Percentiles rank a stretch among this genome's conserved stretches.
Conservation (phyloP, 2,329 filamentous ascomycete species). For the Rugonectria rugulosa region DNA sequence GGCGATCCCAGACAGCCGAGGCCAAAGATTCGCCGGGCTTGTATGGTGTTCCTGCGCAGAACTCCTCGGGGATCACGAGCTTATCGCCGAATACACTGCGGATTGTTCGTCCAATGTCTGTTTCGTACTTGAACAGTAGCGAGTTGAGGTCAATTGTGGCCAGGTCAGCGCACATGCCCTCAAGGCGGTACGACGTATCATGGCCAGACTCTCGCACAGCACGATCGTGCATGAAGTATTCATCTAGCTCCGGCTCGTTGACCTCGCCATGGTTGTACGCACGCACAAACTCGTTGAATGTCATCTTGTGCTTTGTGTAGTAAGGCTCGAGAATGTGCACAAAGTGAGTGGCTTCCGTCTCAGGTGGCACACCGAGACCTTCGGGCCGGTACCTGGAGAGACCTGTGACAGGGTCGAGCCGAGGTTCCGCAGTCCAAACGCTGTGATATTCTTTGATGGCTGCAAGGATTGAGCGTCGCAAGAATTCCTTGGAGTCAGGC, state of each 20-base stretch:
- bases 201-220: conserved; percentile 96
- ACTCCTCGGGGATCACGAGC: conserved; percentile 83
- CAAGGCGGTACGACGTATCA: conserved; percentile 93
- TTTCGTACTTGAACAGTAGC: conserved; percentile 95
- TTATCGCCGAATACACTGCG: conserved; percentile 84
- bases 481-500: conserved; percentile 79
- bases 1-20: conserved; percentile 89
- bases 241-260: conserved; percentile 85
- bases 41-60: conserved; percentile 71
- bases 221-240: conserved; percentile 95
- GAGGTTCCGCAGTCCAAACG: conserved; percentile 83
- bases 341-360: conserved; percentile 90
- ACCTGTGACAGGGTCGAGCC: conserved; percentile 78
- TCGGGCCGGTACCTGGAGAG: conserved; percentile 86
- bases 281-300: conserved; percentile 82
- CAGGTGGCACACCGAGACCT: conserved; percentile 85
- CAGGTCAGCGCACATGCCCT: conserved; percentile 84
- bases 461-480: conserved; percentile 80
- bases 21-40: conserved; percentile 76
- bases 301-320: conserved; percentile 82
- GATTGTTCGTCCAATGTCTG: conserved; percentile 88
- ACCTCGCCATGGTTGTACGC: conserved; percentile 85
- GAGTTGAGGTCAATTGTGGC: conserved; percentile 96
- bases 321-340: conserved; percentile 84
- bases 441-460: conserved; percentile 97